Evolutionary conservation across 1,284 basidiomycete genomes (phyloP), one percentile per base, ranked within the genome.

Genomic region (Ceratobasidium sp.): DNA sequence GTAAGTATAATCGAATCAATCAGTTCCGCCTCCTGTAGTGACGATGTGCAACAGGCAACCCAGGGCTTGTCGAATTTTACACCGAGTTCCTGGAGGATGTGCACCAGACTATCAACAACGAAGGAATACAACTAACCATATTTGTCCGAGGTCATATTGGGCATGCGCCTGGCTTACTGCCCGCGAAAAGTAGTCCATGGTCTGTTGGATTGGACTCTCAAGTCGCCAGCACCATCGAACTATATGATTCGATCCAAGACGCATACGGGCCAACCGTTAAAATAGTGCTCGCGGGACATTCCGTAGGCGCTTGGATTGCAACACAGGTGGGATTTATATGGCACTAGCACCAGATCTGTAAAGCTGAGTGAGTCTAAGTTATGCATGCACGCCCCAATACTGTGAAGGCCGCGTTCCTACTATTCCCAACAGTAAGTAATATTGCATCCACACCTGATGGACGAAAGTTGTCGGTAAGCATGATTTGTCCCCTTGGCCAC

Each of bases 11-110:
- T 18, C 14, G n/a, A 30, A 16, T 55, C 57, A 48, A 44, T 27
- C 23, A 7, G 20, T 5, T 65, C 27, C 48, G 20, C 8, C 62
- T 33, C 41, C 18, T 67, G 20, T 66, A 48, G 57, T 62, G 64
- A 55, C 76, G 23, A n/a, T 73, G 41, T 33, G 57, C 30, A 57
- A 50, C 80, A 90, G 91, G 90, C 12, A 92, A 92, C 81, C 91
- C 90, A 7, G 90, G 91, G 0, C 82, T 90, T 16, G 79, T 89
- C 41, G 86, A 89, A 46, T 91, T 92, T 81, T 92, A 92, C 79
- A 85, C 84, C 0, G 87, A 87, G 12, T 92, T 91, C 80, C 84
- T 92, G 23, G 85, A 86, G 33, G 85, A 83, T 1, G 81, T 92
- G 10, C 84, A 88, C 74, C 81, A 83, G 20, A 83, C 74, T 82